Conservation (phyloP, 1,284 basidiomycete species). For the Tilletiaria anomala region DNA sequence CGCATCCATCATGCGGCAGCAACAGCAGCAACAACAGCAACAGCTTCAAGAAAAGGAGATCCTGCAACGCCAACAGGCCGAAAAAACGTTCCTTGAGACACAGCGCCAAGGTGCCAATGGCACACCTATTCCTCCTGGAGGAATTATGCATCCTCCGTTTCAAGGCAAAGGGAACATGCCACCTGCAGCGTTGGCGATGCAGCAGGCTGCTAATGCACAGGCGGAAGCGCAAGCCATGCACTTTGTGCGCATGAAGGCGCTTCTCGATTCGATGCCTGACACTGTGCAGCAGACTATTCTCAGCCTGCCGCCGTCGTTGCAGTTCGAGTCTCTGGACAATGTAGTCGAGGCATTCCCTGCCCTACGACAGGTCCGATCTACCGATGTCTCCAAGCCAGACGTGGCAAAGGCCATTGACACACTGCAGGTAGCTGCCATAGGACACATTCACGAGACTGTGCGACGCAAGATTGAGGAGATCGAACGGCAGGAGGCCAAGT, state of each 20-base stretch:
- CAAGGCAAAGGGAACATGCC: no score
- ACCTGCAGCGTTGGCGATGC: no score
- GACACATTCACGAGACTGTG: not conserved
- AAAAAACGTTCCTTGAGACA: no score
- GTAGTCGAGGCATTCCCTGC: slow-evolving; percentile 25
- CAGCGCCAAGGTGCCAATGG: no score
- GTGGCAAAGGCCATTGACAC: slow-evolving; percentile 16
- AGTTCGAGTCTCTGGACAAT: slow-evolving; percentile 31
- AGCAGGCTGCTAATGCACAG: not conserved
- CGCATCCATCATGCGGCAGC: no score
- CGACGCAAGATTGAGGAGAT: slow-evolving; percentile 14
- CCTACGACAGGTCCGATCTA: no score
- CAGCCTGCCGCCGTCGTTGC: slow-evolving; percentile 30
- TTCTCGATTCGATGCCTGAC: slow-evolving; percentile 29
- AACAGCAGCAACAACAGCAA: no score
- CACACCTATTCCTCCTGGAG: no score
- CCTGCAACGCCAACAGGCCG: no score
- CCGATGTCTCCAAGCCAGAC: slow-evolving; percentile 6
- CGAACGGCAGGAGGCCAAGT: slow-evolving; percentile 19
- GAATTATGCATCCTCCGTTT: no score
- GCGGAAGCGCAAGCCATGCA: slow-evolving; percentile 19
- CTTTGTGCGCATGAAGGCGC: slow-evolving; percentile 28
- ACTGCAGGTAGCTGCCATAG: not conserved
- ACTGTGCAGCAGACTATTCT: slow-evolving; percentile 28
- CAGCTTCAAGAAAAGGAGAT: no score